Percentiles rank a stretch among this genome's conserved stretches.
These are phyloP conservation scores for Priceomyces haplophilus DNA, from an alignment of 805 yeast genomes.

Conservation along the genomic window DNA sequence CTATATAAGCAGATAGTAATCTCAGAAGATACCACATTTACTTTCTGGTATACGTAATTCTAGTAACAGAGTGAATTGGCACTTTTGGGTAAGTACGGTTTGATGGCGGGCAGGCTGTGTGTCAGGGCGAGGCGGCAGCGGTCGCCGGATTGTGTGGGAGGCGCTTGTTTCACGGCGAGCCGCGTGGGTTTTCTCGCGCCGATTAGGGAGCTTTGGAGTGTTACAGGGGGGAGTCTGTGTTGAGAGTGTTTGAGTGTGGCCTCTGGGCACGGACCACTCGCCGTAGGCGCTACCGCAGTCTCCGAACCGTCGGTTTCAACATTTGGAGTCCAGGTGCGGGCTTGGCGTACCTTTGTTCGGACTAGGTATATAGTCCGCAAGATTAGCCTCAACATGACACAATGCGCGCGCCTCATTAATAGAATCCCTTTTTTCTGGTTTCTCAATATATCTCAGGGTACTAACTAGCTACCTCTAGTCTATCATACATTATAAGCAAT, in stretches of 20 bases:
- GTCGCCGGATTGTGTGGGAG: neutral
- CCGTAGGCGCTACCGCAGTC: too few relatives aligned
- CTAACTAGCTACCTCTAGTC: neutral
- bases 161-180: neutral
- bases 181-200: neutral
- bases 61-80: neutral
- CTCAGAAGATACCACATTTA: neutral
- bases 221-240: too few relatives aligned
- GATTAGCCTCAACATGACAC: neutral
- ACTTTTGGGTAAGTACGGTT: neutral
- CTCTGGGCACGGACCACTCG: too few relatives aligned
- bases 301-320: too few relatives aligned
- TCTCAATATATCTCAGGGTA: too few relatives aligned
- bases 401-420: conserved; percentile 1
- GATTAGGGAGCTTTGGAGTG: too few relatives aligned
- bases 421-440: neutral
- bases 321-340: too few relatives aligned
- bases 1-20: conserved; percentile 1
- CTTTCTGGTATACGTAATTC: neutral
- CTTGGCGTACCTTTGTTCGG: too few relatives aligned
- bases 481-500: neutral
- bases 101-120: neutral
- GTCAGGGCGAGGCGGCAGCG: neutral
- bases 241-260: too few relatives aligned
- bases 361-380: neutral